phyloP scores from a whole-genome alignment of 495 filamentous ascomycete species.

The Jackrogersella multiformis region DNA sequence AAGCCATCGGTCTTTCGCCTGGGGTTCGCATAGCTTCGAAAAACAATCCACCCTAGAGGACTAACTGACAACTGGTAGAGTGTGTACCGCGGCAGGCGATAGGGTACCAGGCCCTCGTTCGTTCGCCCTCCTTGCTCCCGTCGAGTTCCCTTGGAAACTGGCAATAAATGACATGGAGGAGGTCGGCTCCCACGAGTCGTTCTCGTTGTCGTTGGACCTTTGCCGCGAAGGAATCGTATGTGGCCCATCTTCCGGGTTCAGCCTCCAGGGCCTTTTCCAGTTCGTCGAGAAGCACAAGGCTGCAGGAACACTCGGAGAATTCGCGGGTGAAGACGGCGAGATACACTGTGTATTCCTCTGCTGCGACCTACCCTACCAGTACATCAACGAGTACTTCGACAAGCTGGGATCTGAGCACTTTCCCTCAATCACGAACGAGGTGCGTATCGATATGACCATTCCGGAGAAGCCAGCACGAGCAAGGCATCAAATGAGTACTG shows the following conservation, averaged over 20 bases:
- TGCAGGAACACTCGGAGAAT: conserved; percentile 52
- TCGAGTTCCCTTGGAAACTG: conserved; percentile 66
- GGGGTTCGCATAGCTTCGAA: conserved; percentile 41
- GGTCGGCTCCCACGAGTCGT: conserved; percentile 64
- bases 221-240: conserved; percentile 67
- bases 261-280: conserved; percentile 63
- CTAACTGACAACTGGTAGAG: conserved; percentile 43
- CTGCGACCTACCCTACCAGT: conserved; percentile 71
- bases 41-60: neutral
- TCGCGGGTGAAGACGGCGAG: conserved; percentile 57
- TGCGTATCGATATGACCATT: conserved; percentile 33
- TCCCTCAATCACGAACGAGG: conserved; percentile 66
- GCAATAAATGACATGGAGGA: conserved; percentile 64
- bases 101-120: conserved; percentile 66
- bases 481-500: conserved; percentile 1
- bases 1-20: conserved; percentile 62
- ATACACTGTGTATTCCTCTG: conserved; percentile 68
- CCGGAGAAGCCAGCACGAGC: neutral
- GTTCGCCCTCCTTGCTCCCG: conserved; percentile 60
- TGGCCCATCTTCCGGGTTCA: conserved; percentile 69
- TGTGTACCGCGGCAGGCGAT: conserved; percentile 65
- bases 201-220: conserved; percentile 61
- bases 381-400: conserved; percentile 67
- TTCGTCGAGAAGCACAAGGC: conserved; percentile 60
- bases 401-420: conserved; percentile 62